phyloP scores from a whole-genome alignment of 192 early-diverging fungal genomes.

The Anaeromyces robustus region DNA sequence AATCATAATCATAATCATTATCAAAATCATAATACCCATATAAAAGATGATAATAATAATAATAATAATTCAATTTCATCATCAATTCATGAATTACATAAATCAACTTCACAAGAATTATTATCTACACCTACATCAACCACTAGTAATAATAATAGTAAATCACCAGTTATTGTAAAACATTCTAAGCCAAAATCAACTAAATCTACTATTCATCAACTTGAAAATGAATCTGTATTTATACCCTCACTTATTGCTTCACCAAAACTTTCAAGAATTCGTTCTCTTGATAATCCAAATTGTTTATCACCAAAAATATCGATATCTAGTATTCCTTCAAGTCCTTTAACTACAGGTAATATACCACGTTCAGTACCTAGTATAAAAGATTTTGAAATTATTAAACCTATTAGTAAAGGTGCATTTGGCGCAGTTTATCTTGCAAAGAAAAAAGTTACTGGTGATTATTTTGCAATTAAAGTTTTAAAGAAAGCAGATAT shows the following conservation, averaged over 20 bases:
- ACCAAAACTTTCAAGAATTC: slow-evolving; percentile 11
- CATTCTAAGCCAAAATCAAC: neutral
- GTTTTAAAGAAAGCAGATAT: slow-evolving; percentile 73
- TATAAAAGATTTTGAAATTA: slow-evolving; percentile 80
- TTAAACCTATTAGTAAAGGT: slow-evolving; percentile 81
- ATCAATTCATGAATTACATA: neutral
- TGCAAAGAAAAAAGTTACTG: slow-evolving; percentile 68
- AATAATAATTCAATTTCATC: neutral
- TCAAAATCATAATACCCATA: no score
- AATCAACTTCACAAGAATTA: neutral
- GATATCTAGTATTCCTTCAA: slow-evolving; percentile 18
- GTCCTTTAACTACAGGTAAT: slow-evolving; percentile 9
- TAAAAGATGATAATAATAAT: neutral
- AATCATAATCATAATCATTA: no score
- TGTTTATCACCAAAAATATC: slow-evolving; percentile 12
- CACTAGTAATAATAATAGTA: neutral
- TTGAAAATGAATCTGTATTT: slow-evolving; percentile 4
- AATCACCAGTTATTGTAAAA: neutral
- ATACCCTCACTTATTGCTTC: slow-evolving; percentile 4
- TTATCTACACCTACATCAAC: neutral
- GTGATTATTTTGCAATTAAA: slow-evolving; percentile 79
- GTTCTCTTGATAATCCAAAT: slow-evolving; percentile 12
- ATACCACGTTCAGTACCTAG: slow-evolving; percentile 40
- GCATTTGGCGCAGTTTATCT: slow-evolving; percentile 77
- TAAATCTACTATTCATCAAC: neutral